Percentiles rank a stretch among this genome's conserved stretches.
Conservation (phyloP, 176 grass and related monocot genomes). For the Stipa capillata region DNA sequence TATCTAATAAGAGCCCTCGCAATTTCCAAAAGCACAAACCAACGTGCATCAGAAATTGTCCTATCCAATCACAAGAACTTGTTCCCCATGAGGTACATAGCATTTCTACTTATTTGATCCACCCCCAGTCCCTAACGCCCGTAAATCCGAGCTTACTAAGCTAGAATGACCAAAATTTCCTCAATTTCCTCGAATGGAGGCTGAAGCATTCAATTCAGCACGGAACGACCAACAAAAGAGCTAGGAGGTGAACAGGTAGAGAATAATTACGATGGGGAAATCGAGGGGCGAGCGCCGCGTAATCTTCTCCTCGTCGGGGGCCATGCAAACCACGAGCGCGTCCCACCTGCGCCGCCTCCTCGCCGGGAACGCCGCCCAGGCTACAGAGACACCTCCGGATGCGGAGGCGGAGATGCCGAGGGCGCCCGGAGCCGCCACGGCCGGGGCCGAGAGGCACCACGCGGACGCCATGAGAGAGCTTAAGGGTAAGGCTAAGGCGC, state of each 20-base stretch:
- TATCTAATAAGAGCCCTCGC: not conserved
- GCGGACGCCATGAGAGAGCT: constrained; percentile 38
- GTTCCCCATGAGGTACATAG: not conserved
- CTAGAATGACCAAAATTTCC: not conserved
- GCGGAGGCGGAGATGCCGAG: not conserved
- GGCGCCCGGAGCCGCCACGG: not conserved
- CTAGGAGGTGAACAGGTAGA: not conserved
- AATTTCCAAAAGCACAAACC: not conserved
- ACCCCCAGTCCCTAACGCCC: not conserved
- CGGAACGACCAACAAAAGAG: not conserved
- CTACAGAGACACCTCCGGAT: not conserved
- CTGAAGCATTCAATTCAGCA: not conserved
- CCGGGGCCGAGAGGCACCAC: constrained; percentile 38
- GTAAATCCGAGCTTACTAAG: not conserved
- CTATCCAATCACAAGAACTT: not conserved
- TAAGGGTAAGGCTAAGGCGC: not conserved
- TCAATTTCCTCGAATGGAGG: too few species aligned
- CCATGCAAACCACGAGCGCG: constrained; percentile 47
- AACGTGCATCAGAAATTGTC: not conserved
- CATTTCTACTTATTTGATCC: not conserved
- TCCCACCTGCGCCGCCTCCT: constrained; percentile 11
- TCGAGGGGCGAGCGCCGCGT: constrained; percentile 80
- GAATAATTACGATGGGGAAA: constrained; percentile 67
- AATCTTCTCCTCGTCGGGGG: constrained; percentile 75
- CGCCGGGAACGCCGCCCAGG: not conserved